Base-by-base conservation (phyloP, 805 yeast species). In the Zygosaccharomyces bisporus region DNA sequence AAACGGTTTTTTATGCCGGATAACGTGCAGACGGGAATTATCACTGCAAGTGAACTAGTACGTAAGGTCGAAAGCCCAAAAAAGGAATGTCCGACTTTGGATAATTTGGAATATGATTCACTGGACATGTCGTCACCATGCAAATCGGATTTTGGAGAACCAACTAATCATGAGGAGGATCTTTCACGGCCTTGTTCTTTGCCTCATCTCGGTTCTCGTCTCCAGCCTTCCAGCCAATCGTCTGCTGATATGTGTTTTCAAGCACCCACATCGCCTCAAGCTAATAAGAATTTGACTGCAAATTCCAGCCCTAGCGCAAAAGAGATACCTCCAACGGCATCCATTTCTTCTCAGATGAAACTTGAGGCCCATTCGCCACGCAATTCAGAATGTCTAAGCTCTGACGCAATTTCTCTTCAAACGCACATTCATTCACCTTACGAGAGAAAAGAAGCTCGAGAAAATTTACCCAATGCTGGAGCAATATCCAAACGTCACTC, bases 1-100 rank as follows among this genome's bases (percentile, higher is more conserved):
- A 64, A 54, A 23, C 67, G 64, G 35, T 84, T 84, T 50, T 80
- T 79, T 60, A 80, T 84, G 86, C 93, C 93, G 0, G 85, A 81
- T 51, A 72, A 79, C 54, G 90, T 79, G 4, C 76, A 73, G 32
- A 75, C 81, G 0, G 90, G 88, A 0, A 83, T 85, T 52, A 68
- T 69, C 29, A 65, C 67, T 17, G 87, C 80, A 1, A 70, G 77
- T 2, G 60, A 61, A 4, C 53, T 83, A 56, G 73, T 81, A 0
- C 61, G 63, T 24, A 68, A 67, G 44, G 46, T 42, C 16, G 32
- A 18, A 17, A 18, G 25, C 25, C 25, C 25, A 23, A 41, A 31
- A 36, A 45, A 43, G 35, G 45, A 43, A 8, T 34, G 44, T 13
- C 41, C 53, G 9, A 27, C 37, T 7, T 27, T 52, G 9, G 55